Evolutionary conservation across 2,329 filamentous ascomycete species (phyloP).

Genomic region (Penicillium crustosum): DNA sequence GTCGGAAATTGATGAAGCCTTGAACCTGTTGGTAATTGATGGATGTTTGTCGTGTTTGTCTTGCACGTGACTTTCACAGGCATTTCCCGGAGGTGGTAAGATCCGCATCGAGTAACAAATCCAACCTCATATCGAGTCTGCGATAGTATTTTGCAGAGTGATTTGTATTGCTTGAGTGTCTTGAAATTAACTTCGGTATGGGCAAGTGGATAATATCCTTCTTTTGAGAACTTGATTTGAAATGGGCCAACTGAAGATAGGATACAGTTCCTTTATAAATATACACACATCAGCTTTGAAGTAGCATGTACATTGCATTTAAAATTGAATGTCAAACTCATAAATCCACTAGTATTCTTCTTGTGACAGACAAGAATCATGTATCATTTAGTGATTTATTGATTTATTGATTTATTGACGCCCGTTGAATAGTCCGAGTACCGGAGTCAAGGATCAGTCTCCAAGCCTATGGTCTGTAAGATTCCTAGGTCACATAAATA

Average conservation of each 20-base stretch:
- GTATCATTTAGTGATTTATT: neutral
- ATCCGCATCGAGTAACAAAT: neutral
- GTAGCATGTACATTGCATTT: neutral
- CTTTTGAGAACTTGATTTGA: too few relatives aligned
- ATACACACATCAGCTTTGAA: neutral
- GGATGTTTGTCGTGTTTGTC: conserved; percentile 7
- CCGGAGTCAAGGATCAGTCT: neutral
- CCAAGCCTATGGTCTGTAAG: too few relatives aligned
- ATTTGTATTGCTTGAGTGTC: neutral
- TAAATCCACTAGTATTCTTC: neutral
- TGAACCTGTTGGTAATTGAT: neutral
- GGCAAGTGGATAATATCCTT: neutral
- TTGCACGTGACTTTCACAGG: neutral
- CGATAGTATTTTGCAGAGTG: neutral
- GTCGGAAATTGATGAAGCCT: conserved; percentile 2
- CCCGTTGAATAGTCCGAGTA: neutral
- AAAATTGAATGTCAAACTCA: neutral
- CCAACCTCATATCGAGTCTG: neutral
- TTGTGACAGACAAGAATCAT: too few relatives aligned
- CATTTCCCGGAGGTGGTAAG: neutral
- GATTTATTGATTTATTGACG: neutral
- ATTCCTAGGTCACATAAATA: neutral
- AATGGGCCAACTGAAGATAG: neutral
- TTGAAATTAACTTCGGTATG: neutral
- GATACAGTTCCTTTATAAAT: neutral